Conservation (phyloP, 306 rosid genomes). For the Vicia sativa region DNA sequence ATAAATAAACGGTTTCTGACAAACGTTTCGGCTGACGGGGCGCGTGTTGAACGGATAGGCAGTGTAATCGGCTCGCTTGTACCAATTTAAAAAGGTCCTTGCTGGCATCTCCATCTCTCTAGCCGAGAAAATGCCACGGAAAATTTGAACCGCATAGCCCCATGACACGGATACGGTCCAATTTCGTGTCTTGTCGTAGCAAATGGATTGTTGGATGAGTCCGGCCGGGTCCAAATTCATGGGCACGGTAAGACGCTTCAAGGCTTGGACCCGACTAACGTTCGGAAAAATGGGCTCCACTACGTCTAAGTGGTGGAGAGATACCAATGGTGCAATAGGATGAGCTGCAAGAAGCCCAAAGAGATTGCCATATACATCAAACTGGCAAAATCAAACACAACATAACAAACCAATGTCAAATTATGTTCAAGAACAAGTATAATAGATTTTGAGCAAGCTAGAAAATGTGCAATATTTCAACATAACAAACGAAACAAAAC, state of each 20-base stretch:
- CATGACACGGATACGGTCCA: conserved; percentile 79
- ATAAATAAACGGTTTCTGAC: conserved; percentile 64
- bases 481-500: no score
- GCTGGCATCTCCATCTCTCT: conserved; percentile 73
- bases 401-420: conserved; percentile 18
- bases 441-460: neutral
- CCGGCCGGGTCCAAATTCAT: conserved; percentile 60
- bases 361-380: conserved; percentile 71
- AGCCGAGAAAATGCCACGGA: conserved; percentile 53
- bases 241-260: conserved; percentile 50
- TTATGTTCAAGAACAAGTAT: neutral
- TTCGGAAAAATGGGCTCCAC: conserved; percentile 74
- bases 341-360: conserved; percentile 81
- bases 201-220: conserved; percentile 74
- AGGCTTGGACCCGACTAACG: conserved; percentile 50
- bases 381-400: conserved; percentile 42
- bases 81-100: conserved; percentile 72
- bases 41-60: conserved; percentile 65
- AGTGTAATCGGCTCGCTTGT: conserved; percentile 48
- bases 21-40: conserved; percentile 43
- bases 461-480: conserved; percentile 1
- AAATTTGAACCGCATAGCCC: conserved; percentile 81
- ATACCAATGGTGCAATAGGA: conserved; percentile 65
- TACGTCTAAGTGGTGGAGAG: conserved; percentile 77
- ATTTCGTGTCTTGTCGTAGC: conserved; percentile 57